Base-by-base conservation (phyloP, 768 basidiomycete species). In the Pisolithus albus region DNA sequence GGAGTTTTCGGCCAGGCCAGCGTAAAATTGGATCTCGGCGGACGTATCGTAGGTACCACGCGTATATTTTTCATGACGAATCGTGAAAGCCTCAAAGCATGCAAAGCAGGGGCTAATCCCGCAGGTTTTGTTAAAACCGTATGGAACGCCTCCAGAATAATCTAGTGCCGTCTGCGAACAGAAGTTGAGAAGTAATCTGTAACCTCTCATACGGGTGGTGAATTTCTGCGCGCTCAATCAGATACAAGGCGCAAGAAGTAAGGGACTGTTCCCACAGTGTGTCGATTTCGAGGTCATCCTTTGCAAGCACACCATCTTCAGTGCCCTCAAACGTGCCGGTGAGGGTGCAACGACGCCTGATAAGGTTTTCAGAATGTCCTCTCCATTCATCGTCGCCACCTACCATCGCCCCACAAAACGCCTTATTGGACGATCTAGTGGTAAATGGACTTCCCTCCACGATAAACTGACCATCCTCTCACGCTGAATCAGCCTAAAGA, bases 341-440 rank as follows among this genome's bases (percentile, higher is more conserved):
- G 83, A 82, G 3, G 81, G 79, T 26, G 63, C 56, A 2, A 84
- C 75, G 30, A 82, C 73, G 5, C 79, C 84, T 85, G 36, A 18
- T 11, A n/a, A 4, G 26, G 10, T 1, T n/a, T n/a, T 52, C 24
- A 49, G 26, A 46, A 34, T 4, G 3, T 34, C 15, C 13, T 13
- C 1, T 10, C 6, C 2, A 46, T 10, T 34, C 30, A 40, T 44
- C 19, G 19, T 8, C 3, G 37, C 5, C 2, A 46, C 56, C 18
- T 39, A 81, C 83, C 79, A 59, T 86, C 84, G 41, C 81, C 76
- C 78, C 81, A 79, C 53, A 84, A 64, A 36, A 84, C 70, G 23
- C 82, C 81, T 80, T 32, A 84, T 40, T 5, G 65, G 64, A 57
- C 78, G 77, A 69, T 77, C 64, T 70, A 73, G 50, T 67, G 76